Evolutionary conservation across 176 grass and related monocot genomes (phyloP), one percentile per base, ranked within the genome.

Genomic region (Alloteropsis semialata): DNA sequence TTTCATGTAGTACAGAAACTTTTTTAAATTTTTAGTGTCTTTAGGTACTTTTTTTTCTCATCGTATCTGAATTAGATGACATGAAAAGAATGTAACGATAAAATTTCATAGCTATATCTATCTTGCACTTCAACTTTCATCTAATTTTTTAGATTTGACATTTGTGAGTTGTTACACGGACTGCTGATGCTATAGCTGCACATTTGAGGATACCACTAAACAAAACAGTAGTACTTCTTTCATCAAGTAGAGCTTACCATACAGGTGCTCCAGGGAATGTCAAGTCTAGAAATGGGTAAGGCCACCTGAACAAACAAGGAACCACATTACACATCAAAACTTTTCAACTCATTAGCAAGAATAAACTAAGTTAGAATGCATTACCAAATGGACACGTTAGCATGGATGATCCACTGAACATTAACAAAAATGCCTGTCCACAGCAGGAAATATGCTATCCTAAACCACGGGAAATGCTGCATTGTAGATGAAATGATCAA

Each of bases 231-330:
- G 6, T 69, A 33, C 3, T 85, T 78, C 19, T 36, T 81, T 41
- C 21, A 14, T 51, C 10, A 10, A 57, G 79, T 57, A 72, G 50
- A 72, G 15, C 86, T 74, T 95, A 98, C 95, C 95, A 98, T 69
- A 83, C 1, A 77, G 92, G 95, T 14, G 92, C 90, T 67, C 36
- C 66, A 69, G 81, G 70, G 59, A 84, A 95, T 46, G 75, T 19
- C 85, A 94, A 77, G 75, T 97, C 95, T 56, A 97, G 86, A 91
- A 97, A 97, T n/a, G 95, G 95, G 76, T 97, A 98, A 84, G 95
- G 92, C 95, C 95, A 95, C 92, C 95, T 97, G 83, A 54, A 75
- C 22, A 67, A 79, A 85, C n/a, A 74, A 74, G 13, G 19, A 71
- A 72, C n/a, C 34, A 22, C 11, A 10, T 78, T 17, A 69, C 13